Percentiles rank a stretch among this genome's conserved stretches.
These are phyloP conservation scores for Cyberlindnera lachancei DNA, from an alignment of 805 yeast species.

Conservation along the genomic window DNA sequence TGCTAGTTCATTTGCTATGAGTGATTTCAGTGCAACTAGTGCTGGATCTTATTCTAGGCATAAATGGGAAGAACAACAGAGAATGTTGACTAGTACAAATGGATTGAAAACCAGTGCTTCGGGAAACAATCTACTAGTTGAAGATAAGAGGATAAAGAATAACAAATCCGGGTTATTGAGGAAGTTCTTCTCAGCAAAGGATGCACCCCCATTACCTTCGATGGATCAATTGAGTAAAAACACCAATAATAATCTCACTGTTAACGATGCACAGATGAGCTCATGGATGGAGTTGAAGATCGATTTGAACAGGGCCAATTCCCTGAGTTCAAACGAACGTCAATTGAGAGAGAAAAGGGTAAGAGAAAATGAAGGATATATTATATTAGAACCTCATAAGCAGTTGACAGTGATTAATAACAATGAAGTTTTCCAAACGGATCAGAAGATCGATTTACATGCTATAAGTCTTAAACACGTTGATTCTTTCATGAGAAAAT, in stretches of 20 bases:
- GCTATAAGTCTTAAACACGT: constrained; percentile 32
- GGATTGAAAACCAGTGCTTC: constrained; percentile 18
- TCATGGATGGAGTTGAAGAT: constrained; percentile 47
- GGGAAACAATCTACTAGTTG: constrained; percentile 21
- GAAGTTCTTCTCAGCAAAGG: constrained; percentile 16
- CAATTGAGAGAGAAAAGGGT: constrained; percentile 61
- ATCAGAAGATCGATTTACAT: constrained; percentile 22
- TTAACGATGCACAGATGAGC: constrained; percentile 33
- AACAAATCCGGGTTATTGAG: constrained; percentile 10
- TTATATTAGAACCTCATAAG: constrained; percentile 57
- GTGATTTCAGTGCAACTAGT: constrained; percentile 80
- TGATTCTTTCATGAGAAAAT: constrained; percentile 33
- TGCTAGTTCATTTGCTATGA: constrained; percentile 35
- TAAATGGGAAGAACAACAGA: constrained; percentile 37
- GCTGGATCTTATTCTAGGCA: constrained; percentile 83
- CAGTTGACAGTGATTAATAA: constrained; percentile 36
- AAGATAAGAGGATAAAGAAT: constrained; percentile 18
- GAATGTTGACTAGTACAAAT: constrained; percentile 3
- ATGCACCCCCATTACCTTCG: constrained; percentile 22
- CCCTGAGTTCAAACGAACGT: constrained; percentile 62
- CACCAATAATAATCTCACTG: constrained; percentile 11
- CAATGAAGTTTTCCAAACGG: constrained; percentile 35
- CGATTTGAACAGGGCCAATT: constrained; percentile 66
- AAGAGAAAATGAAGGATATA: constrained; percentile 49
- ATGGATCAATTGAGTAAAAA: constrained; percentile 17